A percentile compares a stretch with the other conserved stretches of the same genome.
These are phyloP conservation scores for Corchorus capsularis DNA, from an alignment of 345 rosid genomes.

Conservation along the genomic window DNA sequence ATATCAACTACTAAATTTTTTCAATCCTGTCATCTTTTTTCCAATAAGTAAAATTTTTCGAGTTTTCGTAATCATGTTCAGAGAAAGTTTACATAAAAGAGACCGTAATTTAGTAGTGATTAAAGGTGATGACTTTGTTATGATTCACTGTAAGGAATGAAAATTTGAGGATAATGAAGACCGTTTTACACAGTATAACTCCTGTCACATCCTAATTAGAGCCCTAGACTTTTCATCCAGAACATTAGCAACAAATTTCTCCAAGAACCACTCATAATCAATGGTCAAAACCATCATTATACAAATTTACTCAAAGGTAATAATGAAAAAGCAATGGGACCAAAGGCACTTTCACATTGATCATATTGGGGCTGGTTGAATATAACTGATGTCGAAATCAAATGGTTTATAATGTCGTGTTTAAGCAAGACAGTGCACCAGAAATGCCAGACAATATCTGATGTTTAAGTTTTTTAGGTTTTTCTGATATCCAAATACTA, in stretches of 20 bases:
- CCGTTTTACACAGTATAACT: neutral
- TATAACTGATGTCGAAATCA: neutral
- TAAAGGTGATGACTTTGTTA: too few species aligned
- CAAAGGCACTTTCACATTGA: slow-evolving; percentile 5
- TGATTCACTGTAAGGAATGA: neutral
- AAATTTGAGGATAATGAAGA: neutral
- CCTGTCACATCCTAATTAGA: neutral
- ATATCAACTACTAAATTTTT: neutral
- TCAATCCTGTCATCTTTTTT: neutral
- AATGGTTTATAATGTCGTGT: neutral
- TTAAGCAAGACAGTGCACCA: neutral
- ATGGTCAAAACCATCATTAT: slow-evolving; percentile 2
- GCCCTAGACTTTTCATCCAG: neutral
- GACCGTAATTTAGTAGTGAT: too few species aligned
- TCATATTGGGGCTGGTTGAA: neutral
- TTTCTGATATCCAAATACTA: neutral
- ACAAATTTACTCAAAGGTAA: neutral
- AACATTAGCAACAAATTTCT: neutral
- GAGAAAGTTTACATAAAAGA: neutral
- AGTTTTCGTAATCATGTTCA: neutral
- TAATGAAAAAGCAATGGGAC: slow-evolving; percentile 23
- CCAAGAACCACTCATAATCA: neutral
- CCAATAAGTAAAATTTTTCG: neutral
- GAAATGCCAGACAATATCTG: neutral
- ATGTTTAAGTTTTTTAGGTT: neutral